Evolutionary conservation across 306 rosid species (phyloP), one percentile per base, ranked within the genome.

Genomic region (Prunus armeniaca): DNA sequence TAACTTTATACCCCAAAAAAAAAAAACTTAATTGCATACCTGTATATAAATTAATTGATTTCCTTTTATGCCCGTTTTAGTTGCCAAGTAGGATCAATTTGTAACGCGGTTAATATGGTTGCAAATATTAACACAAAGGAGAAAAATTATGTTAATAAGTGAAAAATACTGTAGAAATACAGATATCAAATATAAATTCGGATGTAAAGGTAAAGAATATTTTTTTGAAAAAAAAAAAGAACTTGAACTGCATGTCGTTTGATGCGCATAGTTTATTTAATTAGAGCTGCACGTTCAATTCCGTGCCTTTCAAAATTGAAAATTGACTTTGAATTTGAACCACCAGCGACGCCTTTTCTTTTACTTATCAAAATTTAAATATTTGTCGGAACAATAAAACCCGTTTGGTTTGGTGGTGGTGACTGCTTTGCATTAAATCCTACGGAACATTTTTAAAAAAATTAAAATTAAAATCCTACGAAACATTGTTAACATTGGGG

Each of bases 311-410:
- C 63, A 18, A 60, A 60, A 27, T 62, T 62, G 20, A 66, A 71
- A 72, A 27, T 45, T 27, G 82, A 73, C 47, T 45, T 56, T 32
- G 69, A 79, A 43, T 56, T 72, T 28, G 63, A 66, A 56, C 47
- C 62, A 73, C 66, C 50, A 66, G 18, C 62, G 41, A 57, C 32
- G 10, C 15, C 18, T 45, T 57, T 15, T 22, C 1, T 45, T 46
- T 9, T 19, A 1, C 19, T 46, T 24, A 25, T 57, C 18, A 6
- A 7, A 57, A 19, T 60, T 69, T 47, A 6, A 18, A 65, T 14
- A 14, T 43, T 27, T 4, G 69, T 58, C 32, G 18, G 69, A n/a
- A 22, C 13, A 47, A 61, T 73, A 45, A 58, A 61, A 46, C 20
- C 38, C 50, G 50, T n/a, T n/a, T 12, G 5, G 52, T 49, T 24